Percentiles rank a stretch among this genome's conserved stretches.
Conservation (phyloP, 2,329 filamentous ascomycete species). For the Pyrenochaeta sp. region DNA sequence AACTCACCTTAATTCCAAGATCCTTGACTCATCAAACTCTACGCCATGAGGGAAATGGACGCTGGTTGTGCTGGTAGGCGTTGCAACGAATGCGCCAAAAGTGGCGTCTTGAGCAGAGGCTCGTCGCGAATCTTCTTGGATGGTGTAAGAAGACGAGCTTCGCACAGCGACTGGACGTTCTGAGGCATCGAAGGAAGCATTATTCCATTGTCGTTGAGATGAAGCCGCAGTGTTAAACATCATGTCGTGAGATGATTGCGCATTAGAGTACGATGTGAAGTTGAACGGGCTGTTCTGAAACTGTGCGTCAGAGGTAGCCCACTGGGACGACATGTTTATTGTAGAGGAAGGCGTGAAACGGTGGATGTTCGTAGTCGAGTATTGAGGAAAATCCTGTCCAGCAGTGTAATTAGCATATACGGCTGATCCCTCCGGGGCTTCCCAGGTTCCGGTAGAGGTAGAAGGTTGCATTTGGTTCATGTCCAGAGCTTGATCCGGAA, state of each 20-base stretch:
- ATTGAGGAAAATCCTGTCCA: conserved; percentile 47
- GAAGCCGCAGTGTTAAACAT: conserved; percentile 31
- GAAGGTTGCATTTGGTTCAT: conserved; percentile 46
- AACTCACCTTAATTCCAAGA: conserved; percentile 31
- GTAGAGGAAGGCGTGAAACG: conserved; percentile 31
- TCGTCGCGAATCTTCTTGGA: conserved; percentile 31
- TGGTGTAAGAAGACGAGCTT: conserved; percentile 39
- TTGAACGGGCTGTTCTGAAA: conserved; percentile 38
- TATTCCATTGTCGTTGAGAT: conserved; percentile 34
- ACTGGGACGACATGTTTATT: conserved; percentile 30
- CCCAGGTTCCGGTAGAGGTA: conserved; percentile 39
- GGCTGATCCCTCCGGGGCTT: conserved; percentile 41
- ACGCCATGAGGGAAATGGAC: conserved; percentile 30
- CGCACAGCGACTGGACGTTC: conserved; percentile 31
- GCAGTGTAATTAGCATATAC: conserved; percentile 50
- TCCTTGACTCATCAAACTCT: conserved; percentile 34
- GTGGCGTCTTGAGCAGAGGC: conserved; percentile 34
- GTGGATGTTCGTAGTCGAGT: conserved; percentile 34
- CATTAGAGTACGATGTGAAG: conserved; percentile 35
- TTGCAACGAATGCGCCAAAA: conserved; percentile 40
- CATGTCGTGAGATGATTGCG: conserved; percentile 27
- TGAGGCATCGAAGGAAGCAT: conserved; percentile 27
- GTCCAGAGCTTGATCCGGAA: conserved; percentile 41
- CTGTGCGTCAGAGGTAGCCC: conserved; percentile 35
- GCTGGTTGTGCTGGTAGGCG: conserved; percentile 43